A percentile compares a stretch with the other conserved stretches of the same genome.
Conservation (phyloP, 2,329 filamentous ascomycete species). For the Fusarium sp. region DNA sequence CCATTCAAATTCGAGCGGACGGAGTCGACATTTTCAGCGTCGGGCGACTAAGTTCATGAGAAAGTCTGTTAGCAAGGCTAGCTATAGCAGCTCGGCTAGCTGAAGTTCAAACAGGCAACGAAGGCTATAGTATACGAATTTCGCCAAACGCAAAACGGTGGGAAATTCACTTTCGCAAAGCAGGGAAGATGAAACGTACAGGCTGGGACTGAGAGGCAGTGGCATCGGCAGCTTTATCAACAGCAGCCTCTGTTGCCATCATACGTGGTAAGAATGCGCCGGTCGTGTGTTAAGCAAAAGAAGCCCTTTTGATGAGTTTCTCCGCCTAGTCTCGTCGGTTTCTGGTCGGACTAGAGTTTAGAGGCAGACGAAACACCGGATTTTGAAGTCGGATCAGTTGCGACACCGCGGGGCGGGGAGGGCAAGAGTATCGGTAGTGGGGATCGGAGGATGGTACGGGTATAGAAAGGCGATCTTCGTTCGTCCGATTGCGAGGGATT, state of each 20-base stretch:
- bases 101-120: background rate
- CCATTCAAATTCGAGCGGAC: constrained; percentile 60
- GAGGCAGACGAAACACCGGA: constrained; percentile 18
- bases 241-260: constrained; percentile 71
- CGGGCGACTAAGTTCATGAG: constrained; percentile 43
- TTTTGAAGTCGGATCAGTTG: constrained; percentile 25
- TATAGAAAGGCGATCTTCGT: constrained; percentile 21
- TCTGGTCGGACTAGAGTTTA: constrained; percentile 27
- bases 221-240: constrained; percentile 63
- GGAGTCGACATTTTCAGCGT: constrained; percentile 59
- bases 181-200: constrained; percentile 49
- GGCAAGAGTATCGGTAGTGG: constrained; percentile 17
- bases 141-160: background rate
- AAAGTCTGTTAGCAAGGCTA: constrained; percentile 26
- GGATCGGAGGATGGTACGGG: constrained; percentile 5
- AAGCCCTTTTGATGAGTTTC: constrained; percentile 40
- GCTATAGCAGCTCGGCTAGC: background rate
- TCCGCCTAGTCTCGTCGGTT: constrained; percentile 31
- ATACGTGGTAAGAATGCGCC: constrained; percentile 62
- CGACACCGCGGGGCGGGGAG: constrained; percentile 38
- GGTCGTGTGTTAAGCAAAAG: constrained; percentile 43
- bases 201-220: constrained; percentile 58
- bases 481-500: constrained; percentile 11
- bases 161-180: background rate
- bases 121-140: background rate